Evolutionary conservation across 805 yeast species (phyloP), one percentile per base, ranked within the genome.

Genomic region (Lachancea kluyveri): DNA sequence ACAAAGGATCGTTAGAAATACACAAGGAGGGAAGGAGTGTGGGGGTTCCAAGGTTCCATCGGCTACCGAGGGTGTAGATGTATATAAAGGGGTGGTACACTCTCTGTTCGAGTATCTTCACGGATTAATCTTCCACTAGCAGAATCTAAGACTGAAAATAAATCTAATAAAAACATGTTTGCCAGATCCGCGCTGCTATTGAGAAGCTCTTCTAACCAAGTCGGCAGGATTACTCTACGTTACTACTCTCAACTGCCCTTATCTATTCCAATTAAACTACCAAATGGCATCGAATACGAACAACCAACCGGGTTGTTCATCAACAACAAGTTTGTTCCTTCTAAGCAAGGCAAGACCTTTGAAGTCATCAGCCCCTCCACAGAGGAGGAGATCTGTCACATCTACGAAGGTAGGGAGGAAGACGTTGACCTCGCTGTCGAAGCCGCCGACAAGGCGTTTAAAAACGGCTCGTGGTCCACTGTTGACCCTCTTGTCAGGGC

Each of bases 251-350:
- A 47, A 16, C 50, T 63, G 43, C 65, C 74, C 41, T 48, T 67
- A 40, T 40, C 65, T 19, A 72, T 67, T 8, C 68, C 69, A 17
- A 52, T 78, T 41, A 71, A 70, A 28, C 64, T 82, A 45, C 95
- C 94, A 42, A 81, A 80, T 49, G 95, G 95, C 25, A 62, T 65
- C 30, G 60, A 66, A 21, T 82, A 79, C 57, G 77, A 75, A 32
- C 92, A 83, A 68, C 88, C 94, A 43, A 73, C 84, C 11, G 94
- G 94, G 43, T 64, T 81, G 48, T 83, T 80, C 67, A 84, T 83
- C 59, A 77, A 81, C 65, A 80, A 80, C 59, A 77, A 82, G 58
- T 81, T 79, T 55, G 83, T 78, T 21, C 58, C 67, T 28, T 71
- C 87, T 11, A 62, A 68, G 39, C 70, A 68, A 39, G 72, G 71